A percentile compares a stretch with the other conserved stretches of the same genome.
Conservation (phyloP, 2,329 filamentous ascomycete genomes). For the Penicillium olsonii region DNA sequence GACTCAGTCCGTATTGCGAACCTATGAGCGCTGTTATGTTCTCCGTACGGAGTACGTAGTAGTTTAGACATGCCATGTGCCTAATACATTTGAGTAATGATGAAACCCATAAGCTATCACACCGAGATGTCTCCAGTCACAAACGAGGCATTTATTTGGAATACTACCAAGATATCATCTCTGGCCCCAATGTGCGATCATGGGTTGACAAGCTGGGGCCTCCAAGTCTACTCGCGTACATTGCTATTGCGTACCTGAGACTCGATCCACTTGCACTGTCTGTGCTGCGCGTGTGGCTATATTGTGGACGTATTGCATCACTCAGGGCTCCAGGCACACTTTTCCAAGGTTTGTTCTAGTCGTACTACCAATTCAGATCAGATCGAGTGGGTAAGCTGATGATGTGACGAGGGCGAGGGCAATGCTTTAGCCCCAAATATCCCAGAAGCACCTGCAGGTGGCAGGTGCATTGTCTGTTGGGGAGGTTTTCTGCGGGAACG, state of each 20-base stretch:
- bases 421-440: not conserved
- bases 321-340: not conserved
- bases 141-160: not conserved
- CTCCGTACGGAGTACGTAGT: not conserved
- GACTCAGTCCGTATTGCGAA: not conserved
- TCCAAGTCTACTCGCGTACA: not conserved
- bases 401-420: not conserved
- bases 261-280: not conserved
- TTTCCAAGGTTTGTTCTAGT: too few relatives aligned
- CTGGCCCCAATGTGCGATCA: not conserved
- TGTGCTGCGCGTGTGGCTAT: not conserved
- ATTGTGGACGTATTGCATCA: not conserved
- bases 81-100: not conserved
- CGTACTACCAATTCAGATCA: not conserved
- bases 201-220: not conserved
- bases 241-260: not conserved
- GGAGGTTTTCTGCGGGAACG: not conserved
- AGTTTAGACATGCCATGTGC: not conserved
- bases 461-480: not conserved
- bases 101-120: not conserved
- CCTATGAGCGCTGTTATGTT: too few relatives aligned
- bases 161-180: not conserved
- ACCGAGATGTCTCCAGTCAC: not conserved
- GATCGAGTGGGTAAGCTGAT: constrained; percentile 15
- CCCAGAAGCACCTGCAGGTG: constrained; percentile 2